phyloP scores from a whole-genome alignment of 306 rosid genomes.

The Lagenaria siceraria region DNA sequence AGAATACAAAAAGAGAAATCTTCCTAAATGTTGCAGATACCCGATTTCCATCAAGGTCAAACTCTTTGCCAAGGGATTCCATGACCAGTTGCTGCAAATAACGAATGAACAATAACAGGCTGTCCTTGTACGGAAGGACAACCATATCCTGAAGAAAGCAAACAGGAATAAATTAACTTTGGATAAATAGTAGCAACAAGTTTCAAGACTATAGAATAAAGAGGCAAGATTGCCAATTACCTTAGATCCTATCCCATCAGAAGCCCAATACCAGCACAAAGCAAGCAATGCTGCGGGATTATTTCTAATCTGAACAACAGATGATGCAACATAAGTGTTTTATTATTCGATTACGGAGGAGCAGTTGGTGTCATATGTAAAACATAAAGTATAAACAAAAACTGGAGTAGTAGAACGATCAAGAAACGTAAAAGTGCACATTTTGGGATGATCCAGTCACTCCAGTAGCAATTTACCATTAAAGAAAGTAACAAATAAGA shows the following conservation, averaged over 20 bases:
- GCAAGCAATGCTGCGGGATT: slow-evolving; percentile 96
- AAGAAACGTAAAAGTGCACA: neutral
- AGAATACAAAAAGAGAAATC: neutral
- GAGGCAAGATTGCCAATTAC: slow-evolving; percentile 23
- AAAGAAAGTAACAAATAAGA: neutral
- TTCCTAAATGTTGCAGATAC: slow-evolving; percentile 28
- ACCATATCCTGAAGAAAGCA: slow-evolving; percentile 73
- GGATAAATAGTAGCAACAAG: neutral
- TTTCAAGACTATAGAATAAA: slow-evolving; percentile 1
- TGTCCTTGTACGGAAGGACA: slow-evolving; percentile 93
- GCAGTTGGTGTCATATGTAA: neutral
- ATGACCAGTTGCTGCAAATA: slow-evolving; percentile 97
- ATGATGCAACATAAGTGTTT: neutral
- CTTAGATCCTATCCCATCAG: slow-evolving; percentile 95
- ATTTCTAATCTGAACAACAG: slow-evolving; percentile 40
- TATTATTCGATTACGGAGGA: neutral
- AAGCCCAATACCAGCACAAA: slow-evolving; percentile 93
- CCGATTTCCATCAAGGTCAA: slow-evolving; percentile 94
- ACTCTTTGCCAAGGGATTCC: slow-evolving; percentile 99
- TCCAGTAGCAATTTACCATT: neutral
- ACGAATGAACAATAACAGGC: slow-evolving; percentile 79
- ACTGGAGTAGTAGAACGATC: neutral
- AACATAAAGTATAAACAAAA: neutral
- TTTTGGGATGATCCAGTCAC: neutral
- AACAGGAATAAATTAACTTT: neutral